Conservation (phyloP, 805 yeast species). For the Candida xyloterini region DNA sequence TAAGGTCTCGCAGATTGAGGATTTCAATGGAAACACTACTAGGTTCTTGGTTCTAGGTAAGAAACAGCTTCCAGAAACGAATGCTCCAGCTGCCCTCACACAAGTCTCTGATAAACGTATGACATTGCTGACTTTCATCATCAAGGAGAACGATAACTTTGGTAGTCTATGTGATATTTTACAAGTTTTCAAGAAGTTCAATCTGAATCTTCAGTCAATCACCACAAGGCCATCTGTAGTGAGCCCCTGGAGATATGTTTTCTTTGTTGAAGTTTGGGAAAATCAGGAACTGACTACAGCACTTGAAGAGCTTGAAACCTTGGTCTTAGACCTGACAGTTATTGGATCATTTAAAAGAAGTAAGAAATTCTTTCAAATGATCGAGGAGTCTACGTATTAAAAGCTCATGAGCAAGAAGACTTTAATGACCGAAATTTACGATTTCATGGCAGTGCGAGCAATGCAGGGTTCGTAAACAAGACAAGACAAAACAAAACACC, state of each 20-base stretch:
- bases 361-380: slow-evolving; percentile 27
- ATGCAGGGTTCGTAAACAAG: not conserved
- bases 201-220: slow-evolving; percentile 66
- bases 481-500: not conserved
- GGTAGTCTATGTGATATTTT: slow-evolving; percentile 74
- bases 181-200: slow-evolving; percentile 49
- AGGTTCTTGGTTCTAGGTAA: slow-evolving; percentile 71
- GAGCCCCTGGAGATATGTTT: slow-evolving; percentile 76
- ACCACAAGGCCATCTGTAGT: slow-evolving; percentile 72
- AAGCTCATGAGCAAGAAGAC: not conserved
- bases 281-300: slow-evolving; percentile 32
- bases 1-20: slow-evolving; percentile 59
- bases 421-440: not conserved
- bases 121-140: slow-evolving; percentile 62
- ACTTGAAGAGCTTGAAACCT: slow-evolving; percentile 40
- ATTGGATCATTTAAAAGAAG: slow-evolving; percentile 47
- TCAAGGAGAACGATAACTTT: slow-evolving; percentile 58
- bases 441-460: not conserved
- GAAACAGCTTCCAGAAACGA: slow-evolving; percentile 17
- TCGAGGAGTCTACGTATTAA: slow-evolving; percentile 9
- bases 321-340: slow-evolving; percentile 49
- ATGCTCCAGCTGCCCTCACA: slow-evolving; percentile 1
- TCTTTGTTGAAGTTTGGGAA: slow-evolving; percentile 67
- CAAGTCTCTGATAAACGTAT: slow-evolving; percentile 30
- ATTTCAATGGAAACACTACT: slow-evolving; percentile 74